Base-by-base conservation (phyloP, 169 alveolate genomes). In the Plasmodium malariae region DNA sequence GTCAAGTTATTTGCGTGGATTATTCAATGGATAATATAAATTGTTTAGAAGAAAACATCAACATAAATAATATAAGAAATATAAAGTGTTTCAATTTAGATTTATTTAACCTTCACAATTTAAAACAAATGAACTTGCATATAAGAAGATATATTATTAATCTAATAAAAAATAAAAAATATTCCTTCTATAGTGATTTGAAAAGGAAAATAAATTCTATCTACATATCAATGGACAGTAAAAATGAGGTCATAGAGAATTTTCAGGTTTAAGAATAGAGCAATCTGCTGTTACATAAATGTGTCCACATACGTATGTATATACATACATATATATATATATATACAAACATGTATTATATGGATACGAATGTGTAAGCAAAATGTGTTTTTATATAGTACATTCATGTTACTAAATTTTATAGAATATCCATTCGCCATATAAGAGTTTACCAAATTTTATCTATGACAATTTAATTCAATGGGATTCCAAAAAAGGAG, bases 1-100 rank as follows among this genome's bases (percentile, higher is more conserved):
- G 45, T 17, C 43, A 59, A 37, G 69, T 86, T 69, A 71, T 86
- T 48, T 21, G 92, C 70, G 36, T 70, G 24, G 92, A 86, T 70
- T 86, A 86, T 63, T 86, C 92, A 19, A 86, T 86, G 14, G 86
- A 70, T 69, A 86, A 86, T 86, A 86, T 86, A 69, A 70, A 68
- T 55, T 55, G 17, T n/a, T 70, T 86, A 70, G 92, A 86, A 86
- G 92, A 86, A 86, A 86, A 86, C 49, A 72, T 70, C 1, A 86
- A 69, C 34, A 28, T 86, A 72, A 86, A 86, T 71, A 68, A 86
- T 17, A 72, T 86, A 21, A 59, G 70, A 69, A 86, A 86, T 43
- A 49, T 86, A 19, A 45, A 59, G 43, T 57, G 78, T 34, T 55
- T 86, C 32, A 28, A 86, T 57, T 28, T 86, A 40, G 48, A 86